A percentile compares a stretch with the other conserved stretches of the same genome.
These are phyloP conservation scores for Saccharomyces hybrid DNA, from an alignment of 1,139 yeast species.

Conservation along the genomic window DNA sequence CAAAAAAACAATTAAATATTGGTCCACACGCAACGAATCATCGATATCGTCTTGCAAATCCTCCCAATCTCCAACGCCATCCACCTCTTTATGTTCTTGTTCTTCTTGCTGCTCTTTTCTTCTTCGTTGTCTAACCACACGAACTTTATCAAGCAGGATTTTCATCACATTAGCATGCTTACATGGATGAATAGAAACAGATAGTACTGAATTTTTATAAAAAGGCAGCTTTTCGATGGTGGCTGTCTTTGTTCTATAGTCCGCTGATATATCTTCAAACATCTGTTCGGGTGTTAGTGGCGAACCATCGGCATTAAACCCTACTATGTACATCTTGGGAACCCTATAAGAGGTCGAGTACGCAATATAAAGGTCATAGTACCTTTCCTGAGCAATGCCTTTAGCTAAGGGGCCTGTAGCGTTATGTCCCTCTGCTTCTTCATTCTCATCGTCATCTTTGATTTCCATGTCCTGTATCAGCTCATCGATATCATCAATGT, in stretches of 20 bases:
- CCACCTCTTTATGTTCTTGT: constrained; percentile 13
- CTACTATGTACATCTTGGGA: constrained; percentile 88
- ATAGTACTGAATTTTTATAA: constrained; percentile 55
- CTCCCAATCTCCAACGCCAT: constrained; percentile 36
- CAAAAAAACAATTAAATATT: constrained; percentile 76
- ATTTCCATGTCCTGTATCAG: constrained; percentile 35
- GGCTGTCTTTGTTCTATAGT: constrained; percentile 90
- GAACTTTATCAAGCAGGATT: constrained; percentile 64
- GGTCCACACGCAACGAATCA: constrained; percentile 71
- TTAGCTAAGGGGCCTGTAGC: background rate
- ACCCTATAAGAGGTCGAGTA: constrained; percentile 94
- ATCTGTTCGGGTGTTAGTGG: constrained; percentile 83
- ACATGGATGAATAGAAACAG: constrained; percentile 94
- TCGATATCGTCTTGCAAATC: constrained; percentile 35
- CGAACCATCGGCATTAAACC: constrained; percentile 73
- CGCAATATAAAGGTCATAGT: constrained; percentile 81
- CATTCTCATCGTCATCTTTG: constrained; percentile 38
- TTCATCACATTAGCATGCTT: constrained; percentile 93
- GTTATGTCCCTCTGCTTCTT: constrained; percentile 29
- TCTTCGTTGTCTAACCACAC: constrained; percentile 39
- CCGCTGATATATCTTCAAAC: constrained; percentile 91
- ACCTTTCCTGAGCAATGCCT: constrained; percentile 42
- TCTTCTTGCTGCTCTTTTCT: constrained; percentile 24
- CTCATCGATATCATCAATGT: constrained; percentile 36
- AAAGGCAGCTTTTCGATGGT: constrained; percentile 93